These are phyloP conservation scores for Echium plantagineum DNA, from an alignment of 257 asterid species.

Conservation along the genomic window DNA sequence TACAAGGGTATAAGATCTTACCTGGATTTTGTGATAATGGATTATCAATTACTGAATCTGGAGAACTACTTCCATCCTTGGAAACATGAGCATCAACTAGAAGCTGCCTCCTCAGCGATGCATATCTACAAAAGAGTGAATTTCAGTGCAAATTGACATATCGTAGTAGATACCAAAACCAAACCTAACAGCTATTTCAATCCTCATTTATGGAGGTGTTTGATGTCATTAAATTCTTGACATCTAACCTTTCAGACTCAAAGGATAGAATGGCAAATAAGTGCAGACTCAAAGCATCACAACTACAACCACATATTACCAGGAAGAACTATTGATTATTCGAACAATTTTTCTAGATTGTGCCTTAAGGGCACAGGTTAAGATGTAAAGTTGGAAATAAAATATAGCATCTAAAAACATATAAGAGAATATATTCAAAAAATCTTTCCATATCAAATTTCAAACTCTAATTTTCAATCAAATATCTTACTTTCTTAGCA, in stretches of 20 bases:
- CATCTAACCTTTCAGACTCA: background rate
- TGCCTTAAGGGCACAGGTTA: no score
- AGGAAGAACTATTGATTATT: no score
- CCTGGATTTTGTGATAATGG: conserved; percentile 95
- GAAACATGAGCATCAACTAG: conserved; percentile 72
- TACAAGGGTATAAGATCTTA: background rate
- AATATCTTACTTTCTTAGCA: no score
- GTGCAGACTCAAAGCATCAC: no score
- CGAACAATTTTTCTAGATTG: no score
- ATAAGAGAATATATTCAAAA: no score
- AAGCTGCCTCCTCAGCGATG: conserved; percentile 80
- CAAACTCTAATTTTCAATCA: no score
- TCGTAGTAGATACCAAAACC: background rate
- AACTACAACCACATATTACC: no score
- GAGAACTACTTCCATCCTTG: conserved; percentile 66
- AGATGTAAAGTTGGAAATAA: no score
- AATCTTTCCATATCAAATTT: no score
- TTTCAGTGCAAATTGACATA: background rate
- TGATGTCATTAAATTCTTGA: background rate
- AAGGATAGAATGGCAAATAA: no score
- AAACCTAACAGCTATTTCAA: background rate
- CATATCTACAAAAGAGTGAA: conserved; percentile 40
- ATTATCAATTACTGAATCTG: conserved; percentile 79
- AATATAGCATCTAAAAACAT: no score
- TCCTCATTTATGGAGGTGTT: background rate